Base-by-base conservation (phyloP, 2,329 filamentous ascomycete species). In the Penicillium expansum region DNA sequence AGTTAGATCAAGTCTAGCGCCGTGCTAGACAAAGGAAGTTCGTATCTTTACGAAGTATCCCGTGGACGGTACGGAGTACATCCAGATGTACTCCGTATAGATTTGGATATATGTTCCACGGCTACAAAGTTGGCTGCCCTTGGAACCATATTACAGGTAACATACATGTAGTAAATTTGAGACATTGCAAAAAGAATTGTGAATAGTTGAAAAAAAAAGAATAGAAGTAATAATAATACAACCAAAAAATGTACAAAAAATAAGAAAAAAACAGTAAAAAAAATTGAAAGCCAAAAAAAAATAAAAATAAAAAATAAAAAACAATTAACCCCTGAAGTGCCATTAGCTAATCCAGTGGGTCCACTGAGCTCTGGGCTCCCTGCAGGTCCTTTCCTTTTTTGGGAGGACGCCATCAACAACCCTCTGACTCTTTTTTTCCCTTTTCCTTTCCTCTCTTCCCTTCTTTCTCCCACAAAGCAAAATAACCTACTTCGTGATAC, bases 401-500 rank as follows among this genome's bases (percentile, higher is more conserved):
- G 55, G 57, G 35, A 8, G 55, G 35, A 14, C 60, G 61, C 60
- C 58, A 59, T 61, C 63, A 64, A 62, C 57, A 59, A 55, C 51
- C 43, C 48, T 52, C 53, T 49, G 52, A 52, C 48, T 60, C 53
- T 59, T 57, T 62, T 64, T 56, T 64, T 56, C 54, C 62, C 55
- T 59, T 64, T 65, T 60, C 56, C 56, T 57, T 59, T 58, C 55
- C 58, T 59, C 52, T 44, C 50, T 58, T 58, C 48, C 52, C 38
- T 54, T 53, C 48, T 53, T 58, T 37, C 52, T 57, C 42, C 50
- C 56, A 57, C 60, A 61, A 62, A 64, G 58, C 57, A 60, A 49
- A 62, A 64, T 60, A 60, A 56, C 59, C 50, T 63, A 63, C 61
- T 58, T 61, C 57, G 56, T 67, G 64, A 67, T 67, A 67, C 64